Evolutionary conservation across 1,284 basidiomycete genomes (phyloP).

Genomic region (Malassezia globosa): DNA sequence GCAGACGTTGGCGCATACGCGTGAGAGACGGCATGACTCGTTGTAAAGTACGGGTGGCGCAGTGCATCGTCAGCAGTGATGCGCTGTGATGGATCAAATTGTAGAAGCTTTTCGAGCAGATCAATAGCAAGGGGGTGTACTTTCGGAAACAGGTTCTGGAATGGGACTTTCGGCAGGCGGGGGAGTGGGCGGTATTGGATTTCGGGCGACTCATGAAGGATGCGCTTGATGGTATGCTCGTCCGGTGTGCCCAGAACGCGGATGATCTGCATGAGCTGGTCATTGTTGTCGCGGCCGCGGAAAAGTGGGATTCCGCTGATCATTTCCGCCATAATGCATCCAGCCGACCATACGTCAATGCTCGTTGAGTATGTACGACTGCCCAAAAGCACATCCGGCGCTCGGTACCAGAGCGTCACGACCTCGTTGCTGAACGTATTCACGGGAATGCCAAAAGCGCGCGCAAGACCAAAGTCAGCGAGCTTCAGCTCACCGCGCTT

Average conservation of each 20-base stretch:
- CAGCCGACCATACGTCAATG: slow-evolving; percentile 98
- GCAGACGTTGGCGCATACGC: not conserved
- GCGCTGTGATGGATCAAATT: slow-evolving; percentile 88
- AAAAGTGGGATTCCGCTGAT: slow-evolving; percentile 94
- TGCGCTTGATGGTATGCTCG: slow-evolving; percentile 75
- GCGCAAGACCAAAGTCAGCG: slow-evolving; percentile 73
- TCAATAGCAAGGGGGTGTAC: slow-evolving; percentile 85
- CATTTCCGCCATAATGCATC: slow-evolving; percentile 86
- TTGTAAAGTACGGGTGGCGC: slow-evolving; percentile 78
- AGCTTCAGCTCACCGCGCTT: slow-evolving; percentile 94
- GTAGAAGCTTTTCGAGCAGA: slow-evolving; percentile 83
- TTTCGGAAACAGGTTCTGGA: slow-evolving; percentile 78
- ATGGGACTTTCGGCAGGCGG: slow-evolving; percentile 78
- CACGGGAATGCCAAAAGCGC: slow-evolving; percentile 54
- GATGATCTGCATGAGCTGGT: slow-evolving; percentile 95
- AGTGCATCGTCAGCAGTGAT: slow-evolving; percentile 86
- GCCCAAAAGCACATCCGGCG: slow-evolving; percentile 91
- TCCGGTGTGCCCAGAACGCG: slow-evolving; percentile 91
- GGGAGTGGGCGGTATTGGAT: slow-evolving; percentile 77
- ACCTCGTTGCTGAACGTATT: slow-evolving; percentile 47
- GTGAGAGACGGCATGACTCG: slow-evolving; percentile 28
- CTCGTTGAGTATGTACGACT: slow-evolving; percentile 95
- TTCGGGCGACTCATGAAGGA: slow-evolving; percentile 89
- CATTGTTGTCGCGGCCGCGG: slow-evolving; percentile 91
- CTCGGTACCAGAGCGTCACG: slow-evolving; percentile 97